A percentile compares a stretch with the other conserved stretches of the same genome.
Evolutionary conservation across 129 eudicot species (phyloP).

Genomic region (Chrysanthemum lavandulifolium): DNA sequence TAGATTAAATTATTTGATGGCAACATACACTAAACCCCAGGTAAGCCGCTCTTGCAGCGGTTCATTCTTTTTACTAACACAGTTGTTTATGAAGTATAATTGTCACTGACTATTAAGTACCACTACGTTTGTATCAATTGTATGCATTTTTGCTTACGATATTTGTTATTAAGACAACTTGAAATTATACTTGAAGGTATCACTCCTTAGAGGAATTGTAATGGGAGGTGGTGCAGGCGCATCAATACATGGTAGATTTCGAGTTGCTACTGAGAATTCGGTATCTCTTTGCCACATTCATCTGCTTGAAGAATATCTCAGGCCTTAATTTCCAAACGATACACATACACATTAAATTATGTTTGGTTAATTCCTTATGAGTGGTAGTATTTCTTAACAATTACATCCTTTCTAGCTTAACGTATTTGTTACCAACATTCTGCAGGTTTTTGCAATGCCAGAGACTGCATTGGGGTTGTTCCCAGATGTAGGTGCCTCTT

Average conservation of each 20-base stretch:
- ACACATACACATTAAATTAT: too few relatives aligned
- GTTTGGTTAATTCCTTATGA: not conserved
- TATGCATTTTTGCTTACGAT: not conserved
- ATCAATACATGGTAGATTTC: slow-evolving; percentile 93
- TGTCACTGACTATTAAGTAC: too few relatives aligned
- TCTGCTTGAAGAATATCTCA: not conserved
- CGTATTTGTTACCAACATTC: not conserved
- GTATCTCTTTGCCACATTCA: slow-evolving; percentile 41
- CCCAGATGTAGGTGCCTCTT: slow-evolving; percentile 97
- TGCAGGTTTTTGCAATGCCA: slow-evolving; percentile 97
- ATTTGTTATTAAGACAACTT: slow-evolving; percentile 19
- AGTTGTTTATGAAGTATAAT: not conserved
- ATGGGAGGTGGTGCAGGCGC: slow-evolving; percentile 99
- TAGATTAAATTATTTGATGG: slow-evolving; percentile 70
- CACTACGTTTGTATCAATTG: not conserved
- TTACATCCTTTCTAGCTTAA: not conserved
- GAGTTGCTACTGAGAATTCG: slow-evolving; percentile 92
- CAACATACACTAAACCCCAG: slow-evolving; percentile 86
- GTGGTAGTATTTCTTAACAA: not conserved
- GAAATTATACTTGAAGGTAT: slow-evolving; percentile 50
- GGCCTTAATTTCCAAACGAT: too few relatives aligned
- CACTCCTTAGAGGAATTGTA: slow-evolving; percentile 81
- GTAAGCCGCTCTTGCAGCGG: slow-evolving; percentile 28
- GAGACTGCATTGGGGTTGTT: slow-evolving; percentile 93
- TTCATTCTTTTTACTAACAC: not conserved